Conservation (phyloP, 139 green algal species). For the Marvania coccoides region DNA sequence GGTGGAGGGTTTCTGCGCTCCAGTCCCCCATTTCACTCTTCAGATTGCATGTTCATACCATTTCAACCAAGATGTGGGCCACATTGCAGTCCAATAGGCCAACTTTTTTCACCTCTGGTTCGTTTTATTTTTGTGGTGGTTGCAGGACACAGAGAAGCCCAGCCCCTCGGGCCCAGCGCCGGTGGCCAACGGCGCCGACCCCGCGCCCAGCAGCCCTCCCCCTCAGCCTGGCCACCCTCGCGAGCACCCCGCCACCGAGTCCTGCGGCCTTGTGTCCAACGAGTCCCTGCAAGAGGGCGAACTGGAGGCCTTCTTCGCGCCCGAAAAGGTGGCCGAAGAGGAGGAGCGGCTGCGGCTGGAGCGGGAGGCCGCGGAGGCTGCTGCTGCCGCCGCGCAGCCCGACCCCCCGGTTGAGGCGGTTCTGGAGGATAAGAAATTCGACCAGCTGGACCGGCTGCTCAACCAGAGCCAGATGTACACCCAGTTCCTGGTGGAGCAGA, state of each 20-base stretch:
- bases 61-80: no score
- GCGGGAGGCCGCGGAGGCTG: slow-evolving; percentile 34
- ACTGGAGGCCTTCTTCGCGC: slow-evolving; percentile 34
- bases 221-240: not conserved
- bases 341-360: slow-evolving; percentile 50
- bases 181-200: not conserved
- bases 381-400: not conserved
- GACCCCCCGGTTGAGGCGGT: not conserved
- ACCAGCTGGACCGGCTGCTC: slow-evolving; percentile 68
- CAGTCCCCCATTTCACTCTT: no score
- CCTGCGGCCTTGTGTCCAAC: slow-evolving; percentile 22
- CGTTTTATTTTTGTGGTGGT: no score
- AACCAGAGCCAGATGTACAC: slow-evolving; percentile 74
- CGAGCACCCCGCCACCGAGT: not conserved
- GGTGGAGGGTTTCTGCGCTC: no score
- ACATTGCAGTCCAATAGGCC: no score
- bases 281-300: slow-evolving; percentile 34
- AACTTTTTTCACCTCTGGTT: no score
- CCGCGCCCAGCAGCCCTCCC: not conserved
- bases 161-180: no score
- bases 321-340: slow-evolving; percentile 43
- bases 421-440: slow-evolving; percentile 44
- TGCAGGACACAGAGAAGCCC: no score
- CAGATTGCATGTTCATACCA: no score
- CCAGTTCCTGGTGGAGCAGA: slow-evolving; percentile 79